A percentile compares a stretch with the other conserved stretches of the same genome.
Conservation (phyloP, 2,329 filamentous ascomycete species). For the Fonsecaea monophora region DNA sequence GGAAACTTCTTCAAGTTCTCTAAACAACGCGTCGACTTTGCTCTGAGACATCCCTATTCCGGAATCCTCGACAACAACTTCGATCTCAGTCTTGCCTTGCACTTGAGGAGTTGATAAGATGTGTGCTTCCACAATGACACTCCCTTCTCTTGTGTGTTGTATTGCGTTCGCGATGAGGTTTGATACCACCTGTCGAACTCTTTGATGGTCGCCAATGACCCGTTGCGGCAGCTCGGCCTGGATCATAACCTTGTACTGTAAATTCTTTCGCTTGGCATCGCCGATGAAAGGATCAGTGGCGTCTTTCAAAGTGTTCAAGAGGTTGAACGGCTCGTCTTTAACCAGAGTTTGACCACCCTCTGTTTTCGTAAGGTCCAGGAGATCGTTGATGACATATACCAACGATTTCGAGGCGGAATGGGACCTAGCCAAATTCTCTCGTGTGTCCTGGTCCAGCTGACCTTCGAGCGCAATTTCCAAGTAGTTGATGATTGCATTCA, state of each 20-base stretch:
- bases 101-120: conserved; percentile 51
- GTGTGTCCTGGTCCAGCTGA: conserved; percentile 76
- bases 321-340: conserved; percentile 80
- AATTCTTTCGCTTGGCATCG: conserved; percentile 77
- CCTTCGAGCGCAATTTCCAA: conserved; percentile 89
- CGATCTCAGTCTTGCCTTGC: conserved; percentile 65
- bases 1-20: conserved; percentile 71
- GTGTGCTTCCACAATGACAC: conserved; percentile 73
- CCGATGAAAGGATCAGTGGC: conserved; percentile 75
- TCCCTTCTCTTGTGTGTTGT: conserved; percentile 73
- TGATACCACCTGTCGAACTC: conserved; percentile 80
- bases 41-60: conserved; percentile 68
- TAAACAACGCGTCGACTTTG: conserved; percentile 66
- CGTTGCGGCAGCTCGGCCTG: conserved; percentile 71
- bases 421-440: conserved; percentile 82
- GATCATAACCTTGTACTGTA: conserved; percentile 71
- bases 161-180: conserved; percentile 87
- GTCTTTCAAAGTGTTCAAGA: conserved; percentile 74
- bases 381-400: conserved; percentile 92
- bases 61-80: conserved; percentile 78
- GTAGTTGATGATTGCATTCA: conserved; percentile 95
- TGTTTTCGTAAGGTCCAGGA: conserved; percentile 85
- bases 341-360: conserved; percentile 80
- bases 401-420: conserved; percentile 91
- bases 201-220: conserved; percentile 79